Conservation (phyloP, 192 early-diverging fungal species). For the Dimargaris xerosporica region DNA sequence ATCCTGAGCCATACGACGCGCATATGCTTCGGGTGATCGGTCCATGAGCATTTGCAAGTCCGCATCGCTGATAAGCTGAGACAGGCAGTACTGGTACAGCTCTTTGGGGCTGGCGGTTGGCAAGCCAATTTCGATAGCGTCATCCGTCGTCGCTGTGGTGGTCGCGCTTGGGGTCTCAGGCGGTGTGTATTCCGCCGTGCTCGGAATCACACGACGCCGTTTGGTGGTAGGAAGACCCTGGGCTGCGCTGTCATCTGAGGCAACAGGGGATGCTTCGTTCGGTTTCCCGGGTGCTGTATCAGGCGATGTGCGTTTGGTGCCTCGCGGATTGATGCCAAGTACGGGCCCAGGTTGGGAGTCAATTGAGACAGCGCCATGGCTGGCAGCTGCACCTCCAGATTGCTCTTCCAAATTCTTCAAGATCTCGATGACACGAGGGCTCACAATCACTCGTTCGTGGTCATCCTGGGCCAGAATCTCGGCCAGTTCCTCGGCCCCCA, state of each 20-base stretch:
- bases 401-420: conserved; percentile 2
- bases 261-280: too few species aligned
- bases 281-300: neutral
- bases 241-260: too few species aligned
- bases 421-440: neutral
- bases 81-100: conserved; percentile 9
- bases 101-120: neutral
- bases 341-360: neutral
- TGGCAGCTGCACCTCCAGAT: conserved; percentile 4
- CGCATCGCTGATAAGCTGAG: conserved; percentile 24
- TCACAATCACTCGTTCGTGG: conserved; percentile 34
- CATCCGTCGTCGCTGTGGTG: neutral
- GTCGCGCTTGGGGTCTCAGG: neutral
- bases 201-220: neutral
- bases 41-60: conserved; percentile 27
- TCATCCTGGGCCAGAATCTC: conserved; percentile 60
- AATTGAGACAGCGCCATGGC: neutral
- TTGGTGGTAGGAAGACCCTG: neutral
- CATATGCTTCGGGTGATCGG: conserved; percentile 24
- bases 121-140: too few species aligned
- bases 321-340: neutral
- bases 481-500: conserved; percentile 48
- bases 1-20: neutral
- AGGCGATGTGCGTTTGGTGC: neutral
- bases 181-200: neutral